phyloP scores from a whole-genome alignment of 352 stramenopile genomes.

The Phytophthora megakarya region DNA sequence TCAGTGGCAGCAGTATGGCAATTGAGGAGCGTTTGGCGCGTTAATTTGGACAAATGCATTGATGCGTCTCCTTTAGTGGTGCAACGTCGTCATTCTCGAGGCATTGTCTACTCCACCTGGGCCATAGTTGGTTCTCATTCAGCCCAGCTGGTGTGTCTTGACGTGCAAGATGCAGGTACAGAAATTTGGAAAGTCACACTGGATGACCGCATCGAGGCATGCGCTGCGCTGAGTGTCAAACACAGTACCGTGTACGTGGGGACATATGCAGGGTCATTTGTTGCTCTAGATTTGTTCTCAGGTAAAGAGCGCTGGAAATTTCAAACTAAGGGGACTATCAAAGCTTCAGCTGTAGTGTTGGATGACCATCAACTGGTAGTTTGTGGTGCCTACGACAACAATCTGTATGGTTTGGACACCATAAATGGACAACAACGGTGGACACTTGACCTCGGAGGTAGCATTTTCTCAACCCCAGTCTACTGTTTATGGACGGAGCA shows the following conservation, averaged over 20 bases:
- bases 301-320: slow-evolving; percentile 44
- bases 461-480: slow-evolving; percentile 54
- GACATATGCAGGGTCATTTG: slow-evolving; percentile 57
- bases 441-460: slow-evolving; percentile 40
- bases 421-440: slow-evolving; percentile 31
- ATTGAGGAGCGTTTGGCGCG: slow-evolving; percentile 28
- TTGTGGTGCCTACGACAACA: slow-evolving; percentile 55
- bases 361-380: slow-evolving; percentile 48
- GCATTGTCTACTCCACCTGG: slow-evolving; percentile 19
- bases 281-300: slow-evolving; percentile 44
- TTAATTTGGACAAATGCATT: slow-evolving; percentile 63
- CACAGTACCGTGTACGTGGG: slow-evolving; percentile 48
- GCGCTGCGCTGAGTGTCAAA: slow-evolving; percentile 41
- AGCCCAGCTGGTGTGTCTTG: slow-evolving; percentile 44
- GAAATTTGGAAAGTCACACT: slow-evolving; percentile 48
- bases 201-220: slow-evolving; percentile 66
- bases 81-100: slow-evolving; percentile 5
- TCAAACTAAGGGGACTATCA: slow-evolving; percentile 46
- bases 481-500: slow-evolving; percentile 16
- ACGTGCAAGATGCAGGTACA: slow-evolving; percentile 31
- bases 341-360: slow-evolving; percentile 53
- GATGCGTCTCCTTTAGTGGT: slow-evolving; percentile 67
- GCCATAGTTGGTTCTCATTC: slow-evolving; percentile 62
- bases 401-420: slow-evolving; percentile 45
- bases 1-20: slow-evolving; percentile 1